These are phyloP conservation scores for Tetrahymena thermophila DNA, from an alignment of 73 alveolate species.

Conservation along the genomic window DNA sequence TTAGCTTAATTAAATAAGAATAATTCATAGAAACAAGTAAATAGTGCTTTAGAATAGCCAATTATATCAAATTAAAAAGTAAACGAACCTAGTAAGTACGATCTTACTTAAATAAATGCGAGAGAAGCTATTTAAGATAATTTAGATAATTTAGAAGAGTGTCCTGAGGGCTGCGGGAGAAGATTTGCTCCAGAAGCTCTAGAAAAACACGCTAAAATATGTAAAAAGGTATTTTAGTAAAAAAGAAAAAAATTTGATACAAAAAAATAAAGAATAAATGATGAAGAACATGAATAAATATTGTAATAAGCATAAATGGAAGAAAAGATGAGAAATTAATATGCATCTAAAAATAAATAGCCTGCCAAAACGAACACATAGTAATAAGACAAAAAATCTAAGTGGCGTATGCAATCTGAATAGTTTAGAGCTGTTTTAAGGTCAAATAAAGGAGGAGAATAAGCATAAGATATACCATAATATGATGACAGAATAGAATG, in stretches of 20 bases:
- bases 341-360: background rate
- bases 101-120: background rate
- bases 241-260: conserved; percentile 39
- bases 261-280: conserved; percentile 15
- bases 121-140: background rate
- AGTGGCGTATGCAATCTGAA: conserved; percentile 38
- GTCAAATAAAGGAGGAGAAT: conserved; percentile 12
- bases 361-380: background rate
- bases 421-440: conserved; percentile 25
- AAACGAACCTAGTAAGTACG: background rate
- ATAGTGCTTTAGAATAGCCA: background rate
- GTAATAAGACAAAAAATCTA: conserved; percentile 20
- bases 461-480: background rate
- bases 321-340: conserved; percentile 6
- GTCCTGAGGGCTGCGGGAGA: conserved; percentile 54
- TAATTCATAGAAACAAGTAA: background rate
- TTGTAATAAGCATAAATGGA: background rate
- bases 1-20: background rate
- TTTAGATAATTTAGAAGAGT: conserved; percentile 13
- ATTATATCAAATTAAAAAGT: background rate
- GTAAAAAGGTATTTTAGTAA: conserved; percentile 41
- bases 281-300: conserved; percentile 26
- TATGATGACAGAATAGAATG: conserved; percentile 38
- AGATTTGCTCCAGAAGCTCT: conserved; percentile 21
- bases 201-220: conserved; percentile 23